Base-by-base conservation (phyloP, 2,329 filamentous ascomycete species). In the Myrmaecium sp. region DNA sequence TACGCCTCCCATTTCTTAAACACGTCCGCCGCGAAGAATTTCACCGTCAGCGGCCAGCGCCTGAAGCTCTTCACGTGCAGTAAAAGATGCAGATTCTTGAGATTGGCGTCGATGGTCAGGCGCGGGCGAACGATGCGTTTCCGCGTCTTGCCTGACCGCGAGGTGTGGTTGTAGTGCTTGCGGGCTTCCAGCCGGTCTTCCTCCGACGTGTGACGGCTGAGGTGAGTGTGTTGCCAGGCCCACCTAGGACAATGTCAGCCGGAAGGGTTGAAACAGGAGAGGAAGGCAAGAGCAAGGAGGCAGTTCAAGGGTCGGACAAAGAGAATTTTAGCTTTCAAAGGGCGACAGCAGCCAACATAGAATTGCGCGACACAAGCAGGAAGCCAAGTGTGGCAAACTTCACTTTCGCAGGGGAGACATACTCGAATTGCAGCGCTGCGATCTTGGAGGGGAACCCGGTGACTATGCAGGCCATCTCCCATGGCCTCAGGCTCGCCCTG, bases 361-460 rank as follows among this genome's bases (percentile, higher is more conserved):
- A 18, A n/a, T n/a, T 26, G 17, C 13, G 17, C 9, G 11, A 25
- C 16, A 26, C 14, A 8, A 21, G 14, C 8, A 12, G 8, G 18
- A 13, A 14, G 14, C 14, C 9, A 9, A 1, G 8, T 15, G 13
- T 7, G 13, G 10, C 6, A 29, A 24, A 14, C 18, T 10, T 17
- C 21, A 23, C 10, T 11, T 16, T 11, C 13, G 26, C 25, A 30
- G 20, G 22, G 29, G 13, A 28, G n/a, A 60, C 71, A 46, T 62
- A 89, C 77, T 95, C 86, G 45, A 98, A 95, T 44, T 95, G 86
- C 35, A 98, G 55, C 1, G 89, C 89, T 1, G 80, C 82, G 18
- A 86, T 70, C 42, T 75, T 75, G 37, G 78, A 86, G 0, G 80
- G 82, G 37, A 98, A 98, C 0, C 86, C 86, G 5, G 79, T 78